Conservation (phyloP, 495 filamentous ascomycete genomes). For the Podospora australis region DNA sequence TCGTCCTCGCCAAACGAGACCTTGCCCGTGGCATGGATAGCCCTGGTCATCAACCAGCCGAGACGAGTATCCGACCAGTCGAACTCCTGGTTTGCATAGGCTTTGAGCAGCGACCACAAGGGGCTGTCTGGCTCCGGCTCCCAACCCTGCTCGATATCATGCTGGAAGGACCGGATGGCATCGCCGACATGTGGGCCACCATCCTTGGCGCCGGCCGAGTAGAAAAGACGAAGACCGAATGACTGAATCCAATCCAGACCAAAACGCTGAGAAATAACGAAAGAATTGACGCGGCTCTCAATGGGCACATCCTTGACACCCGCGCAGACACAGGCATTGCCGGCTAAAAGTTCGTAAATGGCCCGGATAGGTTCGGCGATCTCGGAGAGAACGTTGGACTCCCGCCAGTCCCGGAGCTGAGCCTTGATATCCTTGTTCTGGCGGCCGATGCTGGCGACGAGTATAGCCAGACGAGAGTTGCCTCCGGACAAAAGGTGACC, state of each 20-base stretch:
- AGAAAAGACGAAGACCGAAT: slow-evolving; percentile 87
- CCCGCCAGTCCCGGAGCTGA: slow-evolving; percentile 80
- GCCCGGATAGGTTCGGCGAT: slow-evolving; percentile 79
- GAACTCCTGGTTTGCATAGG: slow-evolving; percentile 58
- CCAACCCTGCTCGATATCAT: slow-evolving; percentile 58
- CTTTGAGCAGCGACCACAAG: slow-evolving; percentile 76
- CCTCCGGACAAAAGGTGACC: slow-evolving; percentile 62
- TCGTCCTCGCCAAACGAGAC: slow-evolving; percentile 35
- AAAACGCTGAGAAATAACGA: slow-evolving; percentile 74
- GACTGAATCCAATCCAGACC: slow-evolving; percentile 85
- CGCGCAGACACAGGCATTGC: slow-evolving; percentile 73
- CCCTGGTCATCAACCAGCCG: slow-evolving; percentile 69
- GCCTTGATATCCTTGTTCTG: slow-evolving; percentile 61
- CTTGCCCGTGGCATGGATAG: slow-evolving; percentile 44
- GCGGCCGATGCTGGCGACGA: slow-evolving; percentile 71
- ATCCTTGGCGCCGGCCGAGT: slow-evolving; percentile 43
- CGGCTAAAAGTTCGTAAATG: slow-evolving; percentile 81
- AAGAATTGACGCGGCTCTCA: slow-evolving; percentile 71
- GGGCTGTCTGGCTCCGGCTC: slow-evolving; percentile 67
- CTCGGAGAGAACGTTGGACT: slow-evolving; percentile 73
- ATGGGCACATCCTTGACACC: slow-evolving; percentile 61
- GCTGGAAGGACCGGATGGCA: slow-evolving; percentile 61
- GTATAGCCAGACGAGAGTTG: slow-evolving; percentile 73
- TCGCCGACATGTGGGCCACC: slow-evolving; percentile 59
- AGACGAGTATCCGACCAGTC: slow-evolving; percentile 67